Conservation (phyloP, 179 eudicot species). For the Corrigiola litoralis region DNA sequence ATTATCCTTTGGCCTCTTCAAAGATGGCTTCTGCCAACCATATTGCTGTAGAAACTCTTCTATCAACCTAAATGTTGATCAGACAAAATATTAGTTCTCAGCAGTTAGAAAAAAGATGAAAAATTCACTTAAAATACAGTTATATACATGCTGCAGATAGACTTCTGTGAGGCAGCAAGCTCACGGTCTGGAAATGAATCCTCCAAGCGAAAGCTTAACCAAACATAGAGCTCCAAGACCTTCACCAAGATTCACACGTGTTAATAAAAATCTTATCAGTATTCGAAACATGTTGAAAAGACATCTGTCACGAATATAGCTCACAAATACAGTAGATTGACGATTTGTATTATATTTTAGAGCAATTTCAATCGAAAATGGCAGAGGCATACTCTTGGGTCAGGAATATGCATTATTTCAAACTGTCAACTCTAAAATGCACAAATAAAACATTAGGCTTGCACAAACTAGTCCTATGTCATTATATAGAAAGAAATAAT, state of each 20-base stretch:
- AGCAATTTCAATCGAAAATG: too few relatives aligned
- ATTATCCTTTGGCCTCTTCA: constrained; percentile 14
- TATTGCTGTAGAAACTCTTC: constrained; percentile 75
- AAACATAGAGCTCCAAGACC: constrained; percentile 96
- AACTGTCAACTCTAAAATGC: too few relatives aligned
- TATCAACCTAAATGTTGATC: constrained; percentile 52
- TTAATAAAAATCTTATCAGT: not conserved
- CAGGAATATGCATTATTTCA: too few relatives aligned
- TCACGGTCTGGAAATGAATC: constrained; percentile 91
- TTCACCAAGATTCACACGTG: constrained; percentile 23
- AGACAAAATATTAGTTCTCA: not conserved
- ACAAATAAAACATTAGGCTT: too few relatives aligned
- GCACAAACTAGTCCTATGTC: too few relatives aligned
- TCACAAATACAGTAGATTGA: too few relatives aligned
- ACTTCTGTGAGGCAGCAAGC: constrained; percentile 84
- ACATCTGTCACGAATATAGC: not conserved
- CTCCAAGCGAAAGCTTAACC: constrained; percentile 83
- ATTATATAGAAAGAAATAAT: too few relatives aligned
- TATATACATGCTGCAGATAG: constrained; percentile 82
- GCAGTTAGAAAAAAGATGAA: not conserved
- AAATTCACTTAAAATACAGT: not conserved
- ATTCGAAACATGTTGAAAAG: not conserved
- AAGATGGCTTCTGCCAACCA: constrained; percentile 59
- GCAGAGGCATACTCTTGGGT: too few relatives aligned
- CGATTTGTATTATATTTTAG: too few relatives aligned